Evolutionary conservation across 2,329 filamentous ascomycete species (phyloP).

Genomic region (Chaetomium sp.): DNA sequence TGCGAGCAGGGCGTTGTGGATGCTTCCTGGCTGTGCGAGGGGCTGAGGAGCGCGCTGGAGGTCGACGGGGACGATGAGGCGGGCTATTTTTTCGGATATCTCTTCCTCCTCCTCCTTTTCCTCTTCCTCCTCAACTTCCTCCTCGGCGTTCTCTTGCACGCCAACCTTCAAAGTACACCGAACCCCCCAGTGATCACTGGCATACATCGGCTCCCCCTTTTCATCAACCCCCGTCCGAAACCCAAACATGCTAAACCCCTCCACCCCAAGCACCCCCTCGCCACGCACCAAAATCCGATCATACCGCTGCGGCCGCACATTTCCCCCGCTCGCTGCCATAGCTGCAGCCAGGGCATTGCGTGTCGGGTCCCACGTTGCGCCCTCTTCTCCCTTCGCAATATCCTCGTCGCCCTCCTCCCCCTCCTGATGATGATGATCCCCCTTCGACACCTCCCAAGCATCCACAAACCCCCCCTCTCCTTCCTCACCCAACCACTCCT

Average conservation of each 20-base stretch:
- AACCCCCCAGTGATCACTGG: conserved; percentile 56
- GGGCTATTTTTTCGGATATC: conserved; percentile 18
- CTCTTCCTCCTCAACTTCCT: not conserved
- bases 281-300: conserved; percentile 54
- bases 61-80: conserved; percentile 30
- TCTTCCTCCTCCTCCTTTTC: not conserved
- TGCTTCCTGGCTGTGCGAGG: conserved; percentile 28
- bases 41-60: conserved; percentile 25
- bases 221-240: conserved; percentile 27
- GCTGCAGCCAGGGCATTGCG: conserved; percentile 50
- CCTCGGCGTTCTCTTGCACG: not conserved
- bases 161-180: conserved; percentile 35
- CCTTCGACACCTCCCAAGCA: conserved; percentile 35
- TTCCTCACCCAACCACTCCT: conserved; percentile 38
- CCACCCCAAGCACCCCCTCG: conserved; percentile 33
- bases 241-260: conserved; percentile 54
- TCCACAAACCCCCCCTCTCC: conserved; percentile 45
- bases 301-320: conserved; percentile 57
- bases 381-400: conserved; percentile 47
- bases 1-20: conserved; percentile 34
- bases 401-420: conserved; percentile 19
- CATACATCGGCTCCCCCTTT: conserved; percentile 24
- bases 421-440: conserved; percentile 30
- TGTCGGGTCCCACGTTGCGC: conserved; percentile 57
- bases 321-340: conserved; percentile 39